These are phyloP conservation scores for Westerdykella aurantiaca DNA, from an alignment of 2,329 filamentous ascomycete genomes.

Conservation along the genomic window DNA sequence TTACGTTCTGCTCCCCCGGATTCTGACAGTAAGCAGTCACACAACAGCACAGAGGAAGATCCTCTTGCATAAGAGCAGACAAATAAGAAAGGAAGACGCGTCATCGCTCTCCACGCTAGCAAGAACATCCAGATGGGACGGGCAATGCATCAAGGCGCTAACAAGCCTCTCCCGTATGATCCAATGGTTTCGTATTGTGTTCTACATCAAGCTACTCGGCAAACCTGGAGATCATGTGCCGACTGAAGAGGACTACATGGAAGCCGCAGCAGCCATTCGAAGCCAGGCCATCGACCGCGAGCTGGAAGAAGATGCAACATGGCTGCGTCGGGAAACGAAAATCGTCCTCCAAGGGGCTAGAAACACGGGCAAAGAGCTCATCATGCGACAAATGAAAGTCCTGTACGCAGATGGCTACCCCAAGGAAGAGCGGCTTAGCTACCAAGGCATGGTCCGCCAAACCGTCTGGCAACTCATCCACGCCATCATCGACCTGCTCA, in stretches of 20 bases:
- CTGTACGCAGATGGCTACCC: constrained; percentile 31
- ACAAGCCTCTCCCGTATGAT: constrained; percentile 29
- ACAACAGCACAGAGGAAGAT: constrained; percentile 34
- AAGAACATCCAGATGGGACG: constrained; percentile 25
- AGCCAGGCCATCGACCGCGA: constrained; percentile 34
- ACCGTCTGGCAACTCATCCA: constrained; percentile 28
- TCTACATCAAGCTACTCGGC: constrained; percentile 22
- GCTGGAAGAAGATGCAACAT: constrained; percentile 29
- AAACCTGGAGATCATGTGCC: constrained; percentile 14
- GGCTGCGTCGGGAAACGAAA: constrained; percentile 30
- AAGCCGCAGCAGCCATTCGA: constrained; percentile 26
- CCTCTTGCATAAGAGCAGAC: constrained; percentile 31
- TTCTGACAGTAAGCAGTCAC: constrained; percentile 25
- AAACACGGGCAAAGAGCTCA: constrained; percentile 31
- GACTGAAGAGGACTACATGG: constrained; percentile 28
- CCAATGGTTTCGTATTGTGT: constrained; percentile 28
- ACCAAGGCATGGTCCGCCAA: constrained; percentile 23
- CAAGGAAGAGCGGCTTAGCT: constrained; percentile 23
- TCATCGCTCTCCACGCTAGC: constrained; percentile 24
- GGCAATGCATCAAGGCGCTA: constrained; percentile 22
- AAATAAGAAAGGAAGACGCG: constrained; percentile 30
- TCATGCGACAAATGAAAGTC: constrained; percentile 35
- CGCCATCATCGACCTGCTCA: constrained; percentile 32
- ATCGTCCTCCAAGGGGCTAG: constrained; percentile 26
- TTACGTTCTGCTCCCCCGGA: not conserved